Percentiles rank a stretch among this genome's conserved stretches.
Evolutionary conservation across 2,329 filamentous ascomycete species (phyloP).

Genomic region (Aspergillus sp.): DNA sequence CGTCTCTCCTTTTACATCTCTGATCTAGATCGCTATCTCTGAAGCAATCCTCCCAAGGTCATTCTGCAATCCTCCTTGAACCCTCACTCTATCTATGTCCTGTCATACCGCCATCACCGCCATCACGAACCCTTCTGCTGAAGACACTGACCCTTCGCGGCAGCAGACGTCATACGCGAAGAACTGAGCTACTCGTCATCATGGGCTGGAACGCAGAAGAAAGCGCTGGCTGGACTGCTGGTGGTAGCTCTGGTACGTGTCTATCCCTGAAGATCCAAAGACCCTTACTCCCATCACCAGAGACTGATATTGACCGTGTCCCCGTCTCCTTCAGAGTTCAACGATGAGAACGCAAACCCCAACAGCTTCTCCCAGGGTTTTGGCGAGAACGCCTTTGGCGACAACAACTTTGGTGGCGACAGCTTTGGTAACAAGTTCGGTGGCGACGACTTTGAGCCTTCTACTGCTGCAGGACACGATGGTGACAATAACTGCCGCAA

Average conservation of each 20-base stretch:
- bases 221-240: neutral
- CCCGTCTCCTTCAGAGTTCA: neutral
- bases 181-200: neutral
- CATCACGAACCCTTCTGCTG: no score
- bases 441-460: slow-evolving; percentile 7
- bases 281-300: no score
- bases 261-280: neutral
- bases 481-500: slow-evolving; percentile 33
- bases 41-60: neutral
- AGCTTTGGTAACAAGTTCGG: slow-evolving; percentile 4
- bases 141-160: no score
- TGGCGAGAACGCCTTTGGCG: slow-evolving; percentile 1
- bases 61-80: no score
- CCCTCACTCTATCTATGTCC: no score
- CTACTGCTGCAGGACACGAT: neutral
- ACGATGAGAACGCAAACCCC: neutral
- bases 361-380: slow-evolving; percentile 3
- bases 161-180: no score
- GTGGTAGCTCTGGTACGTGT: neutral
- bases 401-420: slow-evolving; percentile 4
- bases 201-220: neutral
- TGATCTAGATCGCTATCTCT: neutral
- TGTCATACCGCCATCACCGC: no score
- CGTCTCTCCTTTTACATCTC: neutral
- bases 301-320: no score